Percentiles rank a stretch among this genome's conserved stretches.
These are phyloP conservation scores for Xerocomellus amylosporus DNA, from an alignment of 768 basidiomycete genomes.

Conservation along the genomic window DNA sequence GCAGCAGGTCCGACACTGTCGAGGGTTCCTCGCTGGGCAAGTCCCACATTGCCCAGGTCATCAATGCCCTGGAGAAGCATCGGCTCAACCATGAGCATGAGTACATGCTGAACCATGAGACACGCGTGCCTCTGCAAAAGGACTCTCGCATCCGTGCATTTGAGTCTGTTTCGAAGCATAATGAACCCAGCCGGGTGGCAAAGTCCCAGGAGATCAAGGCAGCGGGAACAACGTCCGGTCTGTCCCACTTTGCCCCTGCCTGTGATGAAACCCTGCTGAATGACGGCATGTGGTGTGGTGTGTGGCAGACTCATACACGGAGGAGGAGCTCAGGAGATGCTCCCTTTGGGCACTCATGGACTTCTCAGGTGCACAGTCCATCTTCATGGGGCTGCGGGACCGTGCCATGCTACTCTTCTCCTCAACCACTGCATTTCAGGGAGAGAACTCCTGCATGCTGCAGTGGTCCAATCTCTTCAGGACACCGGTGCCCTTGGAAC, in stretches of 20 bases:
- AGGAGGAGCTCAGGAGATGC: background rate
- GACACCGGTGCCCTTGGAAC: background rate
- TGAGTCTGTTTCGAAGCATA: background rate
- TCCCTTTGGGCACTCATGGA: background rate
- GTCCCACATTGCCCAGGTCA: constrained; percentile 24
- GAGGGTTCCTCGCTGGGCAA: constrained; percentile 26
- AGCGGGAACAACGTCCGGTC: background rate
- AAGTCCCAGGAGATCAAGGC: background rate
- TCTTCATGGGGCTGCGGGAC: background rate
- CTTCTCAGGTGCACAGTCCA: background rate
- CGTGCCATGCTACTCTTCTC: background rate
- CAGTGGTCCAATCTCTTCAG: background rate
- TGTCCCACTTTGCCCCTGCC: background rate
- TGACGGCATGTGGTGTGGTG: too few relatives aligned
- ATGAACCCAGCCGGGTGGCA: background rate
- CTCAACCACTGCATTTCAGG: background rate
- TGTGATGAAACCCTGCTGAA: too few relatives aligned
- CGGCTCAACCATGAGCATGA: constrained; percentile 6
- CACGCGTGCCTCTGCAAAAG: background rate
- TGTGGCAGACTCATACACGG: background rate
- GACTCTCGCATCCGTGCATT: background rate
- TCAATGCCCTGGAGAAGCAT: constrained; percentile 30
- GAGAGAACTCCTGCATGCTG: background rate
- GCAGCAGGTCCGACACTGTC: constrained; percentile 12
- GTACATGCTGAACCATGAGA: background rate